Evolutionary conservation across 805 yeast genomes (phyloP).

Genomic region (Sugiyamaella chiloensis): DNA sequence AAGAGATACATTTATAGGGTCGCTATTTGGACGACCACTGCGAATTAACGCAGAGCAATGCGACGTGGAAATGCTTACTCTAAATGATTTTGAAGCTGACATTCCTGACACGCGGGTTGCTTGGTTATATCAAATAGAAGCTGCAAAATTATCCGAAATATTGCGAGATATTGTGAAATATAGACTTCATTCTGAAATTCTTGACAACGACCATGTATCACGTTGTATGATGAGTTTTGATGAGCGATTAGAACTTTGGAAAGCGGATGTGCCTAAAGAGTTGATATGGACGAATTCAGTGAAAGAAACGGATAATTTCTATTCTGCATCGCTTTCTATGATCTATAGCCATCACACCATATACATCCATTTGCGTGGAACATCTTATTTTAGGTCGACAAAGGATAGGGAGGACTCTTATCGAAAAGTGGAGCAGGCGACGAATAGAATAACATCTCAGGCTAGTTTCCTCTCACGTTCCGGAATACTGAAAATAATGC

Average conservation of each 20-base stretch:
- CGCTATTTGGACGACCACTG: conserved; percentile 17
- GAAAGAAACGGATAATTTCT: neutral
- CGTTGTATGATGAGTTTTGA: neutral
- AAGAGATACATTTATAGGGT: conserved; percentile 15
- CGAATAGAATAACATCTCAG: neutral
- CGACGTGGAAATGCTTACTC: conserved; percentile 16
- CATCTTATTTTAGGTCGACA: conserved; percentile 10
- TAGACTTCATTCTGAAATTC: conserved; percentile 7
- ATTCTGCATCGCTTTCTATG: conserved; percentile 10
- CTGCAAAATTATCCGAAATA: conserved; percentile 3
- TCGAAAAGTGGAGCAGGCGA: conserved; percentile 2
- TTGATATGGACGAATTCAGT: conserved; percentile 13
- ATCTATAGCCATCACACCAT: conserved; percentile 15
- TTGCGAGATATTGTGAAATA: conserved; percentile 10
- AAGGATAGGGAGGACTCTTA: conserved; percentile 5
- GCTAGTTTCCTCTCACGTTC: neutral
- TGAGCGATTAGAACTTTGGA: conserved; percentile 10
- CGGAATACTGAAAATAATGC: neutral
- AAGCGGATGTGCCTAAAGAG: conserved; percentile 5
- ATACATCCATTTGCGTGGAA: conserved; percentile 14
- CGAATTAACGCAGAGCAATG: conserved; percentile 11
- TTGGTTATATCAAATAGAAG: neutral
- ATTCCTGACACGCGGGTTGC: neutral
- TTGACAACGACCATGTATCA: conserved; percentile 1
- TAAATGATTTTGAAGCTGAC: conserved; percentile 16